Conservation (phyloP, 2,329 filamentous ascomycete genomes). For the Decorospora gaudefroyi region DNA sequence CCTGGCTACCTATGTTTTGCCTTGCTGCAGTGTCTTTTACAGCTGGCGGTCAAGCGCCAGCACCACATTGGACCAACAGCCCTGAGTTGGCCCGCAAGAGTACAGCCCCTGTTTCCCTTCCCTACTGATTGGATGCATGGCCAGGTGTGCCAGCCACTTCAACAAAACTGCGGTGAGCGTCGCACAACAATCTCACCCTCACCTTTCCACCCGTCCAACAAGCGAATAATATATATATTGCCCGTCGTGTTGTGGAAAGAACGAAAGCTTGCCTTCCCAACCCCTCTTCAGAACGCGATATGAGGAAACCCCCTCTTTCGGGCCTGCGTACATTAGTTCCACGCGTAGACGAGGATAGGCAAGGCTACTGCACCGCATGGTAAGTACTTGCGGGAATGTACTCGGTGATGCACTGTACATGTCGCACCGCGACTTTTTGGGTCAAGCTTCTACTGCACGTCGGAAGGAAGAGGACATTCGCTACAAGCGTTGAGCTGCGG, state of each 20-base stretch:
- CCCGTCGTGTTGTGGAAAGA: too few species aligned
- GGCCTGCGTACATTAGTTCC: constrained; percentile 37
- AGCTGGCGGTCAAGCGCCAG: constrained; percentile 37
- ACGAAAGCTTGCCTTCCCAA: too few species aligned
- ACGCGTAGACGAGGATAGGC: constrained; percentile 23
- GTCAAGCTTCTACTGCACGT: constrained; percentile 25
- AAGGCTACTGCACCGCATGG: constrained; percentile 31
- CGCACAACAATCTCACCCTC: constrained; percentile 14
- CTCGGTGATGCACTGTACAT: constrained; percentile 19
- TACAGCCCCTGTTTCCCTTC: too few species aligned
- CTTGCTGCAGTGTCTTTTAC: constrained; percentile 10
- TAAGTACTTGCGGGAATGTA: constrained; percentile 27
- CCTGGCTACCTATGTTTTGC: constrained; percentile 21
- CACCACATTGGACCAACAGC: constrained; percentile 22
- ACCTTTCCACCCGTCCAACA: background rate
- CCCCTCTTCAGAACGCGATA: constrained; percentile 8
- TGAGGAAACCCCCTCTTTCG: constrained; percentile 21
- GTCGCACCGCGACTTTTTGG: constrained; percentile 24
- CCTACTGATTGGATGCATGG: constrained; percentile 26
- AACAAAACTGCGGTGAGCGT: constrained; percentile 36
- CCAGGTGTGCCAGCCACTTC: constrained; percentile 27
- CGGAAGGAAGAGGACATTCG: constrained; percentile 13
- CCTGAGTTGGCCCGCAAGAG: too few species aligned
- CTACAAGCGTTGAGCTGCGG: background rate
- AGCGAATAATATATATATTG: background rate